These are phyloP conservation scores for Rubroshorea leprosula DNA, from an alignment of 345 rosid species.

Conservation along the genomic window DNA sequence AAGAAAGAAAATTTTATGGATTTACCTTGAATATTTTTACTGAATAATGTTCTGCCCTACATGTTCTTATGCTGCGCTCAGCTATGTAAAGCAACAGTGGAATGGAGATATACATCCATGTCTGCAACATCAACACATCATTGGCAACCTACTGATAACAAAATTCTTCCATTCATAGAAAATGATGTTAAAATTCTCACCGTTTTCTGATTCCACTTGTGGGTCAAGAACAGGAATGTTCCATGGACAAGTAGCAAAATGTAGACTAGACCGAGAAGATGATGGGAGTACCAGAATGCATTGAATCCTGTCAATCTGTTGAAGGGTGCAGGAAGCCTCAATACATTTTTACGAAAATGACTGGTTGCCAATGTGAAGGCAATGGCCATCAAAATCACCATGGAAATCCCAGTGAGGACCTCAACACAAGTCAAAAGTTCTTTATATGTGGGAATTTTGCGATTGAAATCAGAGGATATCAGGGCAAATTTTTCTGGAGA, in stretches of 20 bases:
- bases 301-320: constrained; percentile 84
- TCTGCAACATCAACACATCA: constrained; percentile 41
- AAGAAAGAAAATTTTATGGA: too few species aligned
- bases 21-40: constrained; percentile 69
- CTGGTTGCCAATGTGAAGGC: constrained; percentile 71
- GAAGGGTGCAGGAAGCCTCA: constrained; percentile 74
- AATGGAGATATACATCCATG: constrained; percentile 86
- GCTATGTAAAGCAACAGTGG: constrained; percentile 74
- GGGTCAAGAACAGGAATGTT: constrained; percentile 55
- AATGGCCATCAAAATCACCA: constrained; percentile 62
- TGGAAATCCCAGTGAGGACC: constrained; percentile 70
- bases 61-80: constrained; percentile 69
- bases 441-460: constrained; percentile 53
- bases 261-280: constrained; percentile 74
- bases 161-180: background rate
- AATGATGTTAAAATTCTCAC: constrained; percentile 38
- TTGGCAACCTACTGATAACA: background rate
- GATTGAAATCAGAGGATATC: constrained; percentile 49
- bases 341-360: constrained; percentile 53
- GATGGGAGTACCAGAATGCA: constrained; percentile 98
- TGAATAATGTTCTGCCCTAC: constrained; percentile 68
- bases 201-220: constrained; percentile 65
- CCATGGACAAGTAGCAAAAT: constrained; percentile 75
- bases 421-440: constrained; percentile 58
- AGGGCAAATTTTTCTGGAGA: constrained; percentile 53